Evolutionary conservation across 202 grass and related monocot genomes (phyloP), one percentile per base, ranked within the genome.

Genomic region (Tripidium arundinaceum): DNA sequence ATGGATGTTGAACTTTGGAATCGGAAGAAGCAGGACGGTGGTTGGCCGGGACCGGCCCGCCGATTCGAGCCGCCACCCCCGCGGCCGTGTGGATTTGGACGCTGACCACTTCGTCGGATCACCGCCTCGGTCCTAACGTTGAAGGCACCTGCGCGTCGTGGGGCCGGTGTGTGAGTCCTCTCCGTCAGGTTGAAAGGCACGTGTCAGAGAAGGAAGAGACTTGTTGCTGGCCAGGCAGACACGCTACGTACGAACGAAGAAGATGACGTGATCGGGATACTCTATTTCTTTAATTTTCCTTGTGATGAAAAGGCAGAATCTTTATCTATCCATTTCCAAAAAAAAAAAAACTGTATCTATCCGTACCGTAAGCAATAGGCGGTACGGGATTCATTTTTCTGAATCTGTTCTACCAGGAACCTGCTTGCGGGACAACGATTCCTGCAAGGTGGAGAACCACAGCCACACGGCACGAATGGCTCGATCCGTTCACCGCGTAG

Each of bases 121-220:
- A 31, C n/a, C 57, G 22, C 45, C 1, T 86, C 77, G 62, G 40
- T 55, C 66, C 25, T 36, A 65, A 64, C 84, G 85, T 65, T 43
- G 31, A 38, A 21, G 65, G 19, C 67, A 24, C 43, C 47, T 42
- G 13, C 21, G 3, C 10, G 27, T 49, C 22, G 27, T 25, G 55
- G 65, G 72, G 15, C 43, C 83, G 12, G 11, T 10, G 45, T 16
- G 34, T 67, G 46, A 42, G 14, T 7, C 2, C 21, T 28, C 0
- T 25, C 3, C 21, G 11, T 11, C 38, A 29, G 24, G 52, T 54
- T 10, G 63, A 57, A 18, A 15, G 0, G 4, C 28, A 7, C 77
- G 63, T 45, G 57, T 11, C 52, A n/a, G 8, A 25, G 21, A 13
- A 8, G 7, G 0, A 21, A n/a, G 55, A 29, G 4, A 11, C 10